Evolutionary conservation across 352 stramenopile species (phyloP).

Genomic region (Aphanomyces stellatus): DNA sequence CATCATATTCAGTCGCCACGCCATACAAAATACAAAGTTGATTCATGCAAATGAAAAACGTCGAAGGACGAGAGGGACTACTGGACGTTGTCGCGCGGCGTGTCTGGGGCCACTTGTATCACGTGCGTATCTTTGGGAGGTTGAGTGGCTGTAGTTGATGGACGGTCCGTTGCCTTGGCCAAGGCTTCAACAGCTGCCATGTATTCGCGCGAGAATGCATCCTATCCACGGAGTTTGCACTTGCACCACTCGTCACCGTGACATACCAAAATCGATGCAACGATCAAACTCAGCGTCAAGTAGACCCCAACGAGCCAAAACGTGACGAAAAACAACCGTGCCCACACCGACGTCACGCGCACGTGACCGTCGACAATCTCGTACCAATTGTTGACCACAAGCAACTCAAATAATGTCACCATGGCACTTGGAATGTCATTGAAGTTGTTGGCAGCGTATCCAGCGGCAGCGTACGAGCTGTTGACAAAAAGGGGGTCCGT

Average conservation of each 20-base stretch:
- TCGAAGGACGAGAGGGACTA: too few relatives aligned
- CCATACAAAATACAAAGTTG: too few relatives aligned
- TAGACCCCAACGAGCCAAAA: slow-evolving; percentile 65
- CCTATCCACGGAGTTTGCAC: background rate
- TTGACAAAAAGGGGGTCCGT: slow-evolving; percentile 22
- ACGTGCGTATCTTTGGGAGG: too few relatives aligned
- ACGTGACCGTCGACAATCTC: slow-evolving; percentile 54
- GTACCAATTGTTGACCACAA: slow-evolving; percentile 77
- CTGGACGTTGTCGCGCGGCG: too few relatives aligned
- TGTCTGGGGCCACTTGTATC: too few relatives aligned
- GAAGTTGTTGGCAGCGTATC: slow-evolving; percentile 73
- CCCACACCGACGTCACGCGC: slow-evolving; percentile 43
- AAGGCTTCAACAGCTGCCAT: background rate
- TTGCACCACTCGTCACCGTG: background rate
- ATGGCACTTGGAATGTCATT: slow-evolving; percentile 55
- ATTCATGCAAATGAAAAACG: too few relatives aligned
- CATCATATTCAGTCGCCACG: too few relatives aligned
- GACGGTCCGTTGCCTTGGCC: too few relatives aligned
- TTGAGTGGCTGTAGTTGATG: too few relatives aligned
- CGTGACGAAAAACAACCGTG: slow-evolving; percentile 57
- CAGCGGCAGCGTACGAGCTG: slow-evolving; percentile 35
- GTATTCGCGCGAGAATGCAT: background rate
- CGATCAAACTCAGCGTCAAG: slow-evolving; percentile 61
- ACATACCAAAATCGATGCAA: slow-evolving; percentile 35
- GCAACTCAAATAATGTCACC: slow-evolving; percentile 55